A percentile compares a stretch with the other conserved stretches of the same genome.
These are phyloP conservation scores for Penicillium sp. DNA, from an alignment of 2,329 filamentous ascomycete species.

Conservation along the genomic window DNA sequence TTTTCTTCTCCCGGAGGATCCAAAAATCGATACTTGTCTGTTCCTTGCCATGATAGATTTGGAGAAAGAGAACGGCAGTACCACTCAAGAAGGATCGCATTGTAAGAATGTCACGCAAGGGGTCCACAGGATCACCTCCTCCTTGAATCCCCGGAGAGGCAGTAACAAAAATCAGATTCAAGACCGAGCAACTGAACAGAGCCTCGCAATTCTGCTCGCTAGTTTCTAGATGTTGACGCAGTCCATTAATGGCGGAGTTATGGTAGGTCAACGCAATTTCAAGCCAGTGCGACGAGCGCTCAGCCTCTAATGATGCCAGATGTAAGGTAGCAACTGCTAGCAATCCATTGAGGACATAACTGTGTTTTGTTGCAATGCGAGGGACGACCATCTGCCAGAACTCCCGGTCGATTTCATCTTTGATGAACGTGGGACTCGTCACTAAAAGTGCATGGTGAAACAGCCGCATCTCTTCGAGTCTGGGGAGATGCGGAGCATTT, in stretches of 20 bases:
- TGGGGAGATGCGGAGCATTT: not conserved
- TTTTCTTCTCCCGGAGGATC: constrained; percentile 2
- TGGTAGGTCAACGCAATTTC: constrained; percentile 8
- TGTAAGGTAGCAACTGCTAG: constrained; percentile 9
- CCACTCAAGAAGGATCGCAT: constrained; percentile 8
- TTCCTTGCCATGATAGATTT: constrained; percentile 6
- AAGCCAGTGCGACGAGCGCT: constrained; percentile 4
- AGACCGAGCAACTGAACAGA: constrained; percentile 7
- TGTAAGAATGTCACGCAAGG: constrained; percentile 6
- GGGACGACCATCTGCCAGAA: constrained; percentile 8
- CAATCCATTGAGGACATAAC: constrained; percentile 7
- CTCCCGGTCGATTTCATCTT: constrained; percentile 4
- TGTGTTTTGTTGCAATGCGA: constrained; percentile 3
- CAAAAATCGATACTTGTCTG: constrained; percentile 4
- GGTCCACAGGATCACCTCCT: constrained; percentile 6
- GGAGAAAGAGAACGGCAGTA: constrained; percentile 8
- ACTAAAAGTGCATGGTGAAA: constrained; percentile 4
- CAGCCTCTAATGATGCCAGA: constrained; percentile 3
- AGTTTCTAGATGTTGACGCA: constrained; percentile 4
- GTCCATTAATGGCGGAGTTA: constrained; percentile 3
- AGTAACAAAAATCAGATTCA: constrained; percentile 8
- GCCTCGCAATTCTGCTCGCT: constrained; percentile 8
- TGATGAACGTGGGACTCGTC: constrained; percentile 6
- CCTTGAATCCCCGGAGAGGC: constrained; percentile 7
- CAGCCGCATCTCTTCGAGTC: constrained; percentile 7